phyloP scores from a whole-genome alignment of 1,139 yeast species.

The Diutina mesorugosa region DNA sequence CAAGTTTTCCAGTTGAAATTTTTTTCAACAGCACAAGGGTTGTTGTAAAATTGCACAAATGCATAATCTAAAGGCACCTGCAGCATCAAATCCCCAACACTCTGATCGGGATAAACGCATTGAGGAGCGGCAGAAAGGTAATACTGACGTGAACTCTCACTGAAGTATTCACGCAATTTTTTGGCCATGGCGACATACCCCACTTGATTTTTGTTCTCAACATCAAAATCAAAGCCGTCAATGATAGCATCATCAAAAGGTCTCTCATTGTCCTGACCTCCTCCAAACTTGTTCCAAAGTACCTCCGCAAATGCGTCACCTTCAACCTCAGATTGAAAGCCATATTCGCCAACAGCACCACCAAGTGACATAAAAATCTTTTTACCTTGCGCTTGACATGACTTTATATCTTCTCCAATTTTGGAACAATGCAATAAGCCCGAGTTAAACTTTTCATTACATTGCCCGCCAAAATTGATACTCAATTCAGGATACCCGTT shows the following conservation, averaged over 20 bases:
- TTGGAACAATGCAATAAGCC: conserved; percentile 49
- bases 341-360: conserved; percentile 75
- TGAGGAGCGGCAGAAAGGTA: conserved; percentile 93
- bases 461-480: conserved; percentile 62
- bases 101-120: conserved; percentile 85
- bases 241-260: conserved; percentile 55
- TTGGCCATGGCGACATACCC: conserved; percentile 55
- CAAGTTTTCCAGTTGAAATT: conserved; percentile 80
- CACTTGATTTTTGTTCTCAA: conserved; percentile 28
- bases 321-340: conserved; percentile 47
- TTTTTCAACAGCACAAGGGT: conserved; percentile 53
- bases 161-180: conserved; percentile 45
- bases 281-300: conserved; percentile 82
- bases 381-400: conserved; percentile 76
- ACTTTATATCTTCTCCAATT: conserved; percentile 62
- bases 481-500: conserved; percentile 40
- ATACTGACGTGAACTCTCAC: conserved; percentile 45
- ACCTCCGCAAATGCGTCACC: conserved; percentile 62
- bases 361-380: conserved; percentile 75
- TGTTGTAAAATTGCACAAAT: conserved; percentile 88
- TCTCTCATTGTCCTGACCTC: conserved; percentile 47
- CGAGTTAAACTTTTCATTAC: conserved; percentile 36
- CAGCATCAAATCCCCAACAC: conserved; percentile 55
- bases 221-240: conserved; percentile 36
- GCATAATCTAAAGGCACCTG: conserved; percentile 68